phyloP scores from a whole-genome alignment of 1,139 yeast genomes.

The Tardiomyces depauwii region DNA sequence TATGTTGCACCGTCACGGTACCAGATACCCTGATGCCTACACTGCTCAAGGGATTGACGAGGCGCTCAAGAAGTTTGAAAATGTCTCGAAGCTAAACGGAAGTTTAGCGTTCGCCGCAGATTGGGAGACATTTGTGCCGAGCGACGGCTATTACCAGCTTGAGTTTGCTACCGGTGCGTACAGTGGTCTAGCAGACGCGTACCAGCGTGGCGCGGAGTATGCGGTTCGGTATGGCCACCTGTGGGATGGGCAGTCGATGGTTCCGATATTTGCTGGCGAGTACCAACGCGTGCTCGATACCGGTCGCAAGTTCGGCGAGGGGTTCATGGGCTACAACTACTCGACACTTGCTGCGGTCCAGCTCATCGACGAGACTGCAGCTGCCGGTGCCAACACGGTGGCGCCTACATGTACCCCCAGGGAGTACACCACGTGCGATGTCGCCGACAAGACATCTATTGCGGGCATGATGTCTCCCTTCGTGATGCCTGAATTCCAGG shows the following conservation, averaged over 20 bases:
- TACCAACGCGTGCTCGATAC: constrained; percentile 30
- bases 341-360: constrained; percentile 26
- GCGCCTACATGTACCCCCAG: constrained; percentile 22
- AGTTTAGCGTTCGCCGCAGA: constrained; percentile 28
- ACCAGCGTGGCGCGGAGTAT: constrained; percentile 21
- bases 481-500: constrained; percentile 21
- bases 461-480: constrained; percentile 9
- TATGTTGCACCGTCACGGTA: constrained; percentile 60
- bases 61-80: constrained; percentile 15
- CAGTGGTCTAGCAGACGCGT: constrained; percentile 24
- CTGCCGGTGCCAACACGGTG: constrained; percentile 32
- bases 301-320: constrained; percentile 31
- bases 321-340: constrained; percentile 31
- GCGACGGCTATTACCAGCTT: neutral
- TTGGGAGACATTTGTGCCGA: constrained; percentile 23
- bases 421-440: constrained; percentile 9
- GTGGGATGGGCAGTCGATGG: constrained; percentile 22
- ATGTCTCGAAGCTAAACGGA: constrained; percentile 19
- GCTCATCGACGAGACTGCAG: constrained; percentile 26
- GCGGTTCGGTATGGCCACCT: constrained; percentile 28
- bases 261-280: constrained; percentile 31
- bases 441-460: constrained; percentile 14
- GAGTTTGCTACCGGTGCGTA: constrained; percentile 21
- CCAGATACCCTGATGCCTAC: constrained; percentile 41
- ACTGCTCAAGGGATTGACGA: constrained; percentile 10